Evolutionary conservation across 441 rosid species (phyloP), one percentile per base, ranked within the genome.

Genomic region (Populus trichocarpa): DNA sequence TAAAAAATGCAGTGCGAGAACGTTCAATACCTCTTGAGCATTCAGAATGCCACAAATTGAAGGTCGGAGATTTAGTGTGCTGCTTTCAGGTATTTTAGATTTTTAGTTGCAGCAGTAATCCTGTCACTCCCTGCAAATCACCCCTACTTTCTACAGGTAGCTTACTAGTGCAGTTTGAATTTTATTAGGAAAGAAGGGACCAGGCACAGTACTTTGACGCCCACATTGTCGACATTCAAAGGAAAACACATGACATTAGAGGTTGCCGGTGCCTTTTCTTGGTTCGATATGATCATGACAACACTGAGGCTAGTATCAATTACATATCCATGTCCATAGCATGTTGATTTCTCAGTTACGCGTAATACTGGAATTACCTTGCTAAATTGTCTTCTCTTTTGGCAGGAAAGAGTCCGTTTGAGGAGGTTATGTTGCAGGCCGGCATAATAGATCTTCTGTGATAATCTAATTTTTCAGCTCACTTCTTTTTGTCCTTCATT

Each of bases 261-360:
- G 96, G 92, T 23, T 91, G 96, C 82, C 81, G 93, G 80, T 91
- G 96, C 72, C 73, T 87, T 5, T 91, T 88, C 81, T 67, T 71
- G 77, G 83, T 91, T 69, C 85, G 79, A 11, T 90, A 91, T 25
- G 80, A 83, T 77, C 93, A 88, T 32, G 90, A 91, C 78, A 81
- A 81, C 68, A 72, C 84, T 0, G 89, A 90, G 91, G 93, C 78
- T 85, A 66, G 86, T 78, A 8, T 69, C 46, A 2, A 8, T 30
- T 6, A 12, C 42, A 26, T 25, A 3, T 76, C 22, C 38, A 50
- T 50, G 57, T 14, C 1, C 6, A 16, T 53, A 18, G 22, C 61
- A 53, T 53, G 22, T 18, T 53, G 61, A 53, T 53, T 16, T 68
- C 40, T 30, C 46, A 2, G 40, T 14, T 36, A 18, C 0, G 40